These are phyloP conservation scores for Colletotrichum lindemuthianum DNA, from an alignment of 2,329 filamentous ascomycete genomes.

Conservation along the genomic window DNA sequence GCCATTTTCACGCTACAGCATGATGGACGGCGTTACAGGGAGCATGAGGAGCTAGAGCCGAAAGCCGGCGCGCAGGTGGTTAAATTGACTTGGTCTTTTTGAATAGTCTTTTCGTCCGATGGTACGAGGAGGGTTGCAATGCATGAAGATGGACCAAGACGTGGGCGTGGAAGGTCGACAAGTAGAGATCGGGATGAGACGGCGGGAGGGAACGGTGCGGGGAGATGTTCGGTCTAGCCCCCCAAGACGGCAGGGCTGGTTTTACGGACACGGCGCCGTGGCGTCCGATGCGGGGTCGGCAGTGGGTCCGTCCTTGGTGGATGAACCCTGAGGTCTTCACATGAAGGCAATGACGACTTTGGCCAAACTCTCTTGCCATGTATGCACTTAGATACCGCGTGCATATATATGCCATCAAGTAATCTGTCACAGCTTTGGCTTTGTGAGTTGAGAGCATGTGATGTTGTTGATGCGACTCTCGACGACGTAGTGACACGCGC, in stretches of 20 bases:
- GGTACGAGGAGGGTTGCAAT: not conserved
- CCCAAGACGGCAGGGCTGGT: not conserved
- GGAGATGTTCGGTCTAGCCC: not conserved
- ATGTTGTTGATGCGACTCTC: too few species aligned
- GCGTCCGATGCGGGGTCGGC: constrained; percentile 6
- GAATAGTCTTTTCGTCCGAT: not conserved
- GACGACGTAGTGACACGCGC: too few species aligned
- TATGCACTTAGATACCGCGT: too few species aligned
- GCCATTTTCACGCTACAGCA: constrained; percentile 15
- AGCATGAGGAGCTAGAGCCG: constrained; percentile 5
- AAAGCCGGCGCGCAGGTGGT: not conserved
- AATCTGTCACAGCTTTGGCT: too few species aligned
- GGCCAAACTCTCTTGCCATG: too few species aligned
- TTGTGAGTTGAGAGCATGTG: too few species aligned
- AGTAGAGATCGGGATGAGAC: not conserved
- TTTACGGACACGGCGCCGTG: constrained; percentile 21
- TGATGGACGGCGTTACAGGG: constrained; percentile 25
- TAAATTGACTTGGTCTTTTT: constrained; percentile 11
- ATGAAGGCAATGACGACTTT: too few species aligned
- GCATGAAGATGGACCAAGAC: not conserved
- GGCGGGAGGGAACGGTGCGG: constrained; percentile 15
- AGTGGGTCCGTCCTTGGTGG: too few species aligned
- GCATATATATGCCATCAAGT: too few species aligned
- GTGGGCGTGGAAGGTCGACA: not conserved
- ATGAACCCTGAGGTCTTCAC: too few species aligned